These are phyloP conservation scores for Grosmannia clavigera DNA, from an alignment of 2,329 filamentous ascomycete species.

Conservation along the genomic window DNA sequence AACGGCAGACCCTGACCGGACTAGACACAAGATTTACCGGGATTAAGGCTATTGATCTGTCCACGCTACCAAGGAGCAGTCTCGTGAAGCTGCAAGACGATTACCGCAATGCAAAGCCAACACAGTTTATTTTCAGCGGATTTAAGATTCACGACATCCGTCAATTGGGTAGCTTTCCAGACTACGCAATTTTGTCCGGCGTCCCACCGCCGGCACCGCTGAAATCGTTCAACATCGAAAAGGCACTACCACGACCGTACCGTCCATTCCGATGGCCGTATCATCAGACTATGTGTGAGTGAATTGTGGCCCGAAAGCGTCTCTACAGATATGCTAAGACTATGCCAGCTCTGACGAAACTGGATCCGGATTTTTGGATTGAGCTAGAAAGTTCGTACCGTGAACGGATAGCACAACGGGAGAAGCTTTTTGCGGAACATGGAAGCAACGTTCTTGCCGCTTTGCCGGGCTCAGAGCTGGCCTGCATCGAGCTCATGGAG, in stretches of 20 bases:
- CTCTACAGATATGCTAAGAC: background rate
- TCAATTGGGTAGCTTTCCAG: conserved; percentile 59
- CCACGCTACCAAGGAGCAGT: background rate
- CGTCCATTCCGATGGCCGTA: conserved; percentile 75
- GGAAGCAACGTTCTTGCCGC: conserved; percentile 52
- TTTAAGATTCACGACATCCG: conserved; percentile 2
- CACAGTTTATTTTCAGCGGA: conserved; percentile 1
- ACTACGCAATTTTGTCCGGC: conserved; percentile 64
- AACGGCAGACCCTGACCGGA: background rate
- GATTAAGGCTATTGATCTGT: background rate
- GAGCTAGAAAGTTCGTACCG: conserved; percentile 68
- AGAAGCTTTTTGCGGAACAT: conserved; percentile 49
- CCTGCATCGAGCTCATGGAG: conserved; percentile 79
- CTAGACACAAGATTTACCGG: background rate
- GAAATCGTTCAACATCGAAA: conserved; percentile 52
- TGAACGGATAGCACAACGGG: conserved; percentile 54
- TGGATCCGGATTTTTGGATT: conserved; percentile 81
- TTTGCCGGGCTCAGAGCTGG: conserved; percentile 64
- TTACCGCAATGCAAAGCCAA: background rate
- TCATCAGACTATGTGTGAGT: conserved; percentile 81
- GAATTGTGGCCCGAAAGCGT: background rate
- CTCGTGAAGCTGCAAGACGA: background rate
- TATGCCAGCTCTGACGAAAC: conserved; percentile 54
- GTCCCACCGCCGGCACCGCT: conserved; percentile 53
- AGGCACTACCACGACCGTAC: conserved; percentile 61